Conservation (phyloP, 495 filamentous ascomycete genomes). For the Emericellopsis terricola region DNA sequence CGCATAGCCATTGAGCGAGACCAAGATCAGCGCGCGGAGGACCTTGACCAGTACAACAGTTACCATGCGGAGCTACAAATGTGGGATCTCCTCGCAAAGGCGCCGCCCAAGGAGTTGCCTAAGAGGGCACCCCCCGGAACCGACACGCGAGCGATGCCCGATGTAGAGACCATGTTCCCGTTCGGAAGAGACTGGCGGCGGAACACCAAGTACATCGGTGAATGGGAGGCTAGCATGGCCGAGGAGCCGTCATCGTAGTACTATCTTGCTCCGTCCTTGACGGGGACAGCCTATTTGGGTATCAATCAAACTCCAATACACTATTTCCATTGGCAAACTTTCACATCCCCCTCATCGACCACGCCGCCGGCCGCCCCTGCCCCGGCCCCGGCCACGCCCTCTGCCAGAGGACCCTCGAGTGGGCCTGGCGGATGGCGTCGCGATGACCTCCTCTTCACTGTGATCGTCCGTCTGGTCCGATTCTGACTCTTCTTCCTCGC, state of each 20-base stretch:
- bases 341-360: conserved; percentile 1
- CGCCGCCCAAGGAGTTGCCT: background rate
- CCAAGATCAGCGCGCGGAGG: conserved; percentile 1
- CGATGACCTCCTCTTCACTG: conserved; percentile 13
- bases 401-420: conserved; percentile 7
- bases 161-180: conserved; percentile 2
- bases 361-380: conserved; percentile 1
- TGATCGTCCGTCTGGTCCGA: conserved; percentile 13
- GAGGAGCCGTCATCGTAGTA: background rate
- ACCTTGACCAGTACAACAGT: conserved; percentile 1
- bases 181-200: background rate
- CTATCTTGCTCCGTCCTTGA: background rate
- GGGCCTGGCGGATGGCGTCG: conserved; percentile 8
- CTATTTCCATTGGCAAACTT: background rate
- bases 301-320: background rate
- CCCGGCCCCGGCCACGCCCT: conserved; percentile 5
- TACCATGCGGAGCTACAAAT: conserved; percentile 2
- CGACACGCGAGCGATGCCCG: background rate
- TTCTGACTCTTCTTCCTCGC: conserved; percentile 17
- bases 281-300: background rate
- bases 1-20: background rate
- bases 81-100: conserved; percentile 1
- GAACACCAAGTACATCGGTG: background rate
- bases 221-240: conserved; percentile 1
- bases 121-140: background rate